Base-by-base conservation (phyloP, 1,139 yeast genomes). In the Trichomonascaceae sp. region DNA sequence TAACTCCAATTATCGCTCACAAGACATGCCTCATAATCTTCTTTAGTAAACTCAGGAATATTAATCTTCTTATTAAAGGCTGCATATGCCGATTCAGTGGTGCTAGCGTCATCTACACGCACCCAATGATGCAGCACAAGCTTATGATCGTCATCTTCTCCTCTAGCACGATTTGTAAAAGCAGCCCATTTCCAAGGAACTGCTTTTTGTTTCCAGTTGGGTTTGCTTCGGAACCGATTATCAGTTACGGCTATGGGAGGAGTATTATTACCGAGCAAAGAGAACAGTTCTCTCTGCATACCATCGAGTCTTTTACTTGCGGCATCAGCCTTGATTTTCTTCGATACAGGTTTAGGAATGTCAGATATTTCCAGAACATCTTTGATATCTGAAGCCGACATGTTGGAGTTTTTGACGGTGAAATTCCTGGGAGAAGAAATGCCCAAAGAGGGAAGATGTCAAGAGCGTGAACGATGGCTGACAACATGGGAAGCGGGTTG, bases 271-370 rank as follows among this genome's bases (percentile, higher is more conserved):
- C 99, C 99, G 45, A 95, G 74, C 56, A 95, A 76, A 62, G 86
- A 87, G 69, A 86, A 91, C 53, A 93, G 75, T 68, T 93, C 99
- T 61, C 99, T 78, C 59, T 89, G 95, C 83, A 93, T 86, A 19
- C 96, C 96, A 17, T 88, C 82, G 58, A 53, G 43, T 19, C 55
- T 20, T 49, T 46, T 49, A 13, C 52, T 47, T 4, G 52, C 52
- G 10, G 55, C 51, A 27, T 53, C 52, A 9, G 55, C 52, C 39
- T 53, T 53, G 32, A 49, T 18, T 43, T 53, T 53, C 39, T 53
- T 53, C 27, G 49, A 46, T 13, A 53, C 32, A 3, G 49, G 55
- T 17, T 47, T 44, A 6, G 47, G 47, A 17, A 32, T 41, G 38
- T 38, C 43, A n/a, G 45, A 41, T 5, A 43, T 32, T 17, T 38